Percentiles rank a stretch among this genome's conserved stretches.
Conservation (phyloP, 805 yeast genomes). For the Blastobotrys americana region DNA sequence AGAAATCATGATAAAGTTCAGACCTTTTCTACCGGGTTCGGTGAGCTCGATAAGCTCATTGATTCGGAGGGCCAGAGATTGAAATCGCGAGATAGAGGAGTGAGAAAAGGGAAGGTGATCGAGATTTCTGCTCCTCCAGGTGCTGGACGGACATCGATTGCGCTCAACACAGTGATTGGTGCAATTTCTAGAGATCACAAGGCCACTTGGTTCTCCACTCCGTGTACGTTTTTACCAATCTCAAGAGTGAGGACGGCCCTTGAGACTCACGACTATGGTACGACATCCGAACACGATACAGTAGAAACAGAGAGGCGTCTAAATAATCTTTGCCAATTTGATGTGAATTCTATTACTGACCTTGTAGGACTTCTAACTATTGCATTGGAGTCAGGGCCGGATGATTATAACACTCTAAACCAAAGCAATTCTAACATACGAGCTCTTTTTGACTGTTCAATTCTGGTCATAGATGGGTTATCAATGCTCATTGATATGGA, state of each 20-base stretch:
- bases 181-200: constrained; percentile 19
- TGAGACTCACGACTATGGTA: constrained; percentile 1
- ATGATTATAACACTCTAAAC: too few species aligned
- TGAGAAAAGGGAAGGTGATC: constrained; percentile 11
- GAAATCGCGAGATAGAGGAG: too few species aligned
- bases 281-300: constrained; percentile 5
- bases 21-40: constrained; percentile 1
- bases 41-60: neutral
- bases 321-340: constrained; percentile 1
- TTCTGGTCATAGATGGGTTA: neutral
- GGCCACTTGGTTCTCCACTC: constrained; percentile 22
- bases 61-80: neutral
- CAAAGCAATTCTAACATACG: neutral
- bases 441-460: neutral
- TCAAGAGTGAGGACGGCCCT: constrained; percentile 11
- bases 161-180: constrained; percentile 16
- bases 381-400: neutral
- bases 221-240: constrained; percentile 21
- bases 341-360: neutral
- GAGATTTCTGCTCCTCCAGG: constrained; percentile 29
- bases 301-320: constrained; percentile 14
- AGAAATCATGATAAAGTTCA: neutral
- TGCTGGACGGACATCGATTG: constrained; percentile 24
- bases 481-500: too few species aligned
- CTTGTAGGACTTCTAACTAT: neutral